phyloP scores from a whole-genome alignment of 805 yeast species.

The Wickerhamomyces canadensis region DNA sequence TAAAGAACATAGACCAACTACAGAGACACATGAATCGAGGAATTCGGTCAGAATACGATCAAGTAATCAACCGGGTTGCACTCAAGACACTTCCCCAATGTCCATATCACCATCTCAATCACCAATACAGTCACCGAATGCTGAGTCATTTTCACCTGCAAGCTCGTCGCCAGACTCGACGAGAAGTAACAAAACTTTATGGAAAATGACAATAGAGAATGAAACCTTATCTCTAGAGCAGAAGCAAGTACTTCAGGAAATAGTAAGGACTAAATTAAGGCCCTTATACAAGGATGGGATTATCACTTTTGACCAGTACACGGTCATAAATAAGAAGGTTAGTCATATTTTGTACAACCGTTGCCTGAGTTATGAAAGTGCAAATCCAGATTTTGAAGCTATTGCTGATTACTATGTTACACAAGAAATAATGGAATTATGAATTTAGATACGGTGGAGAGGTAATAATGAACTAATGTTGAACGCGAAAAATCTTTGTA shows the following conservation, averaged over 20 bases:
- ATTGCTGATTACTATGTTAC: slow-evolving; percentile 14
- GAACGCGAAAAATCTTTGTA: background rate
- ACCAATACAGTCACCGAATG: slow-evolving; percentile 6
- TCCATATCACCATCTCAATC: slow-evolving; percentile 4
- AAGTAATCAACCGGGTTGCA: background rate
- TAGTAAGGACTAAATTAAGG: slow-evolving; percentile 48
- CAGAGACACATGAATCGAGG: too few relatives aligned
- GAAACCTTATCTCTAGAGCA: slow-evolving; percentile 30
- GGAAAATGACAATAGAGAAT: slow-evolving; percentile 8
- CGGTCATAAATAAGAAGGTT: slow-evolving; percentile 54
- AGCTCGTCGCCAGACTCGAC: slow-evolving; percentile 5
- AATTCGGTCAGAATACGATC: background rate
- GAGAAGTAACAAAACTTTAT: slow-evolving; percentile 4
- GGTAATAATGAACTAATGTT: background rate
- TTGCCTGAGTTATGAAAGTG: slow-evolving; percentile 12
- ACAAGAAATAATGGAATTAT: slow-evolving; percentile 7
- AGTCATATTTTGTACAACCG: slow-evolving; percentile 52
- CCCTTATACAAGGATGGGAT: slow-evolving; percentile 37
- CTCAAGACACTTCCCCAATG: background rate
- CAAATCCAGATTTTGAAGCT: slow-evolving; percentile 10
- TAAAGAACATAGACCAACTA: slow-evolving; percentile 9
- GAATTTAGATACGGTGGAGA: slow-evolving; percentile 4
- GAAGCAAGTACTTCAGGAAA: slow-evolving; percentile 50
- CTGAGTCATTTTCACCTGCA: slow-evolving; percentile 11
- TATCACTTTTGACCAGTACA: slow-evolving; percentile 39